Evolutionary conservation across 2,329 filamentous ascomycete genomes (phyloP), one percentile per base, ranked within the genome.

Genomic region (Sporothrix protearum): DNA sequence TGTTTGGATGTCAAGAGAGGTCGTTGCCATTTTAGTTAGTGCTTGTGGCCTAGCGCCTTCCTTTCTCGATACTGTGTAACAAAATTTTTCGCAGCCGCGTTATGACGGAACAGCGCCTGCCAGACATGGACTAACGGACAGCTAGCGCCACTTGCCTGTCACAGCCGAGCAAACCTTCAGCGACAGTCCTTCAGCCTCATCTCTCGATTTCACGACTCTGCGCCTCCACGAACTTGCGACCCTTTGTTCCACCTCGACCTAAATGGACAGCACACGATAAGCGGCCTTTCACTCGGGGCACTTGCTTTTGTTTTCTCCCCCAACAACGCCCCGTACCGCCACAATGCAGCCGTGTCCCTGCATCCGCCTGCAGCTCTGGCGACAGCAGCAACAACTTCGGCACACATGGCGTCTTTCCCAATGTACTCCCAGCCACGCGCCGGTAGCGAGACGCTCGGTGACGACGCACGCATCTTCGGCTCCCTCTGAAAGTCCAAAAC

Each of bases 271-370:
- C n/a, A 28, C 22, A 45, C 59, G 36, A 28, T 25, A 64, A 45
- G 12, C 9, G 3, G 39, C 36, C 36, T 45, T 45, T 16, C 28
- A 45, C 45, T 16, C 5, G 12, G 28, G 33, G 4, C n/a, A 16
- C 39, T 39, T 45, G 16, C 7, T 28, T 16, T 28, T 19, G 10
- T 12, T 61, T 22, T 36, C 6, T 25, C 22, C 30, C 19, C 2
- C 49, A 5, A 7, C 47, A 9, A 28, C n/a, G 28, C n/a, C n/a
- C 45, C 30, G n/a, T n/a, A 39, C 45, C 2, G 42, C 9, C 45
- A 55, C 22, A 1, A 75, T 75, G 74, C 74, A 73, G 69, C 19
- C 49, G 16, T 74, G 73, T 28, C 71, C 71, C 2, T 74, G 71
- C 14, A 14, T 66, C 2, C 71, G 73, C 7, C 49, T 74, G 69